Evolutionary conservation across 352 stramenopile genomes (phyloP).

Genomic region (Paralagenidium karlingii): DNA sequence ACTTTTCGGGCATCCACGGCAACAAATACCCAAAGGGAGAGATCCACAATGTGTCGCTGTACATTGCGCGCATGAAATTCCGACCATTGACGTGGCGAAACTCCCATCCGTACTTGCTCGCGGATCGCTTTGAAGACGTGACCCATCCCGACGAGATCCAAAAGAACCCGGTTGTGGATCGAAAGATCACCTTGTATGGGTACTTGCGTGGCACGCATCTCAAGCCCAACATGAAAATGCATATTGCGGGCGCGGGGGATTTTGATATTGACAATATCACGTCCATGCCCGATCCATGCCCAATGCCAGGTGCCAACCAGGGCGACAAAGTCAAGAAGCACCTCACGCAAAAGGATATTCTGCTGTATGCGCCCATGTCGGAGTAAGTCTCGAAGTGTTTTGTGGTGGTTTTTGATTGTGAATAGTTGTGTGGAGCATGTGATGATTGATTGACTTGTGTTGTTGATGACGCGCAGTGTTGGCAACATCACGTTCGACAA

Average conservation of each 20-base stretch:
- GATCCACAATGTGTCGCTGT: constrained; percentile 95
- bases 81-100: constrained; percentile 97
- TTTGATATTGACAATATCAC: constrained; percentile 93
- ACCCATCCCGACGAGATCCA: constrained; percentile 92
- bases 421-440: neutral
- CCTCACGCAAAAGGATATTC: constrained; percentile 89
- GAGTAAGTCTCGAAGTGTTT: constrained; percentile 6
- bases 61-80: constrained; percentile 97
- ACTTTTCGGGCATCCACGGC: constrained; percentile 95
- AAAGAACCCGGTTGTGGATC: constrained; percentile 85
- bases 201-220: constrained; percentile 98
- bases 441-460: neutral
- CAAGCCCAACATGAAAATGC: constrained; percentile 93
- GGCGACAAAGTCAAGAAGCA: constrained; percentile 49
- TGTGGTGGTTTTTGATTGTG: neutral
- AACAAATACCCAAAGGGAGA: constrained; percentile 99
- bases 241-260: constrained; percentile 97
- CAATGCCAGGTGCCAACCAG: constrained; percentile 70
- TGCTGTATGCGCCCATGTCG: constrained; percentile 89
- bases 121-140: constrained; percentile 97
- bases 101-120: constrained; percentile 98
- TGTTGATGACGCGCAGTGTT: no score
- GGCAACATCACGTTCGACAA: constrained; percentile 98
- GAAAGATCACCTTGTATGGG: constrained; percentile 94
- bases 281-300: constrained; percentile 94